Evolutionary conservation across 2,329 filamentous ascomycete species (phyloP).

Genomic region (Phialemoniopsis sp.): DNA sequence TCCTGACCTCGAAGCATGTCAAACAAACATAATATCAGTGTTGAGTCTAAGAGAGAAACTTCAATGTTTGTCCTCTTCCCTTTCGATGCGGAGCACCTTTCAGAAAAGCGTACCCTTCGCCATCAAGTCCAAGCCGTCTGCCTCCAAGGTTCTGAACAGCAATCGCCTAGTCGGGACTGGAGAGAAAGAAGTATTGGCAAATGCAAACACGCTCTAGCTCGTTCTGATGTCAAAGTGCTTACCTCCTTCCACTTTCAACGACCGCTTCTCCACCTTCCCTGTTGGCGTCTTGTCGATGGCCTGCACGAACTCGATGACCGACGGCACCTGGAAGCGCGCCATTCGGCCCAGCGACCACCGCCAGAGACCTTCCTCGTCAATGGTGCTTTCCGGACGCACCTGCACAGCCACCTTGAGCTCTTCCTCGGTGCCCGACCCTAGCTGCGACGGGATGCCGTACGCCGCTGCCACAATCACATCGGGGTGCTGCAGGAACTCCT

Average conservation of each 20-base stretch:
- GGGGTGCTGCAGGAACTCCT: conserved; percentile 1
- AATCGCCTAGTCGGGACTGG: too few species aligned
- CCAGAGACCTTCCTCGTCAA: not conserved
- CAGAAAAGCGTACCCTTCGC: too few species aligned
- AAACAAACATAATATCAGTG: too few species aligned
- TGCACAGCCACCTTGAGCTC: not conserved
- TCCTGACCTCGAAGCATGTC: too few species aligned
- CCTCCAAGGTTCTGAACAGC: too few species aligned
- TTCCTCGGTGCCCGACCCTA: conserved; percentile 1
- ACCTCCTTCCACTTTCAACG: not conserved
- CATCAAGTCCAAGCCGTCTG: too few species aligned
- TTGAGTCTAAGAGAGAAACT: too few species aligned
- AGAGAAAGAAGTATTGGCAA: too few species aligned
- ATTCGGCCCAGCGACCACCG: not conserved
- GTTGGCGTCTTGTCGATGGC: not conserved
- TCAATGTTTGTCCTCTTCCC: too few species aligned
- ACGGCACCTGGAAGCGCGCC: conserved; percentile 1
- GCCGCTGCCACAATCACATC: not conserved
- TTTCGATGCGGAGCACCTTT: too few species aligned
- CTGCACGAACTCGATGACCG: conserved; percentile 1
- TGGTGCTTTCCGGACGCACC: not conserved
- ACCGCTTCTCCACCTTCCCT: conserved; percentile 1
- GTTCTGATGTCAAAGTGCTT: not conserved
- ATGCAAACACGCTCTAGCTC: not conserved
- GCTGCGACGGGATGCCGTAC: not conserved